Evolutionary conservation across 2,329 filamentous ascomycete species (phyloP), one percentile per base, ranked within the genome.

Genomic region (Claviceps pazoutovae): DNA sequence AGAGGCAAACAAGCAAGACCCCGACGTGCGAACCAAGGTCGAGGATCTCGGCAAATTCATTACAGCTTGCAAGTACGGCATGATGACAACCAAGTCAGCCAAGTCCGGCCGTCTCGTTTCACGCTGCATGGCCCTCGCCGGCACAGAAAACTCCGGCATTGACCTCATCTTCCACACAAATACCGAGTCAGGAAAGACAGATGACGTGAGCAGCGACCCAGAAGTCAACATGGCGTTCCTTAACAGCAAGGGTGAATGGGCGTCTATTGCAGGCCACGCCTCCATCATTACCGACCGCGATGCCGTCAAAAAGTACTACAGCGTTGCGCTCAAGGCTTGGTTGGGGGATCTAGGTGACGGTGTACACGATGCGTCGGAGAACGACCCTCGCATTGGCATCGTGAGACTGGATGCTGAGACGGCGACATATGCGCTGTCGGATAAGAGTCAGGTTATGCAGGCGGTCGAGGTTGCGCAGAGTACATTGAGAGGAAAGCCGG

Each of bases 81-180:
- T 95, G 84, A 82, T 95, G 80, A 93, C 88, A 8, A 94, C 89
- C 21, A 76, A 82, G 48, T 81, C 83, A 48, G 72, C 76, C 2
- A 72, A 75, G 38, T 78, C 74, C 0, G 83, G 83, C 13, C 74
- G 82, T 48, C 72, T 95, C 14, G 82, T 84, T 4, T 90, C 84
- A n/a, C 76, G 89, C 57, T 88, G 84, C 66, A 95, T 95, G 89
- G 86, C 86, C 5, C 67, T 95, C 14, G 86, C 87, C 16, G 87
- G 79, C 14, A 85, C 84, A 86, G 88, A 94, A 69, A 74, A 76
- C 55, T 83, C 83, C 57, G 85, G 86, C 61, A 75, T 89, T 53
- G 88, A 94, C 65, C 78, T 93, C 52, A 78, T 95, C 66, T 95
- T 95, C 77, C 84, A 93, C 73, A 89, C 88, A 63, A 95, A 95